Percentiles rank a stretch among this genome's conserved stretches.
phyloP scores from a whole-genome alignment of 73 alveolate genomes.

The Paramecium primaurelia region DNA sequence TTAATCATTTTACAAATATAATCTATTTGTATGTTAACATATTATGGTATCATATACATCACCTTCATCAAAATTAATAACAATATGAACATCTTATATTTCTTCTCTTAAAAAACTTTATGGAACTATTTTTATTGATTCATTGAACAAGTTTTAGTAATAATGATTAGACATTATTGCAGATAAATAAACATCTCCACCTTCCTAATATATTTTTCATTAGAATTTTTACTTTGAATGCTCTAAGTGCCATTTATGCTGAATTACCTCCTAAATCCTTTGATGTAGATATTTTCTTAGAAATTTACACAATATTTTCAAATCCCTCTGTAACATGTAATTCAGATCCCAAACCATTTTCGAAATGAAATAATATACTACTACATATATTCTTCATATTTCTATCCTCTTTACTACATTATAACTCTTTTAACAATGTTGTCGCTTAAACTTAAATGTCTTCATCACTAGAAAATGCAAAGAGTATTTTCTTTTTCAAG shows the following conservation, averaged over 20 bases:
- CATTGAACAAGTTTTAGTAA: background rate
- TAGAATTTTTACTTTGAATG: background rate
- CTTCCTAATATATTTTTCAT: background rate
- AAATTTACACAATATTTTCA: background rate
- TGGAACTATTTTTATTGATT: background rate
- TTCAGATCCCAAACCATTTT: conserved; percentile 15
- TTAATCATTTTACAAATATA: conserved; percentile 19
- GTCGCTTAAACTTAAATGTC: conserved; percentile 26
- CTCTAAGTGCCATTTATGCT: conserved; percentile 44
- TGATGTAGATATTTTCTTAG: background rate
- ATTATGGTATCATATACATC: background rate
- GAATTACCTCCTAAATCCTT: conserved; percentile 34
- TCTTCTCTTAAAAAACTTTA: background rate
- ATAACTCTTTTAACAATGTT: background rate
- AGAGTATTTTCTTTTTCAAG: background rate
- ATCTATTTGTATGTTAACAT: background rate
- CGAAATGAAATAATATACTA: background rate
- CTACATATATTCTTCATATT: background rate
- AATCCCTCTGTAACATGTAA: conserved; percentile 2
- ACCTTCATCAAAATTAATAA: conserved; percentile 5
- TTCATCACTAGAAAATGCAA: conserved; percentile 41
- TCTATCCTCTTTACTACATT: background rate
- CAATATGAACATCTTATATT: conserved; percentile 27
- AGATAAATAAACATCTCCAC: background rate
- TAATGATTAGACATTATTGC: conserved; percentile 14